Evolutionary conservation across 129 eudicot genomes (phyloP).

Genomic region (Helichrysum umbraculigerum): DNA sequence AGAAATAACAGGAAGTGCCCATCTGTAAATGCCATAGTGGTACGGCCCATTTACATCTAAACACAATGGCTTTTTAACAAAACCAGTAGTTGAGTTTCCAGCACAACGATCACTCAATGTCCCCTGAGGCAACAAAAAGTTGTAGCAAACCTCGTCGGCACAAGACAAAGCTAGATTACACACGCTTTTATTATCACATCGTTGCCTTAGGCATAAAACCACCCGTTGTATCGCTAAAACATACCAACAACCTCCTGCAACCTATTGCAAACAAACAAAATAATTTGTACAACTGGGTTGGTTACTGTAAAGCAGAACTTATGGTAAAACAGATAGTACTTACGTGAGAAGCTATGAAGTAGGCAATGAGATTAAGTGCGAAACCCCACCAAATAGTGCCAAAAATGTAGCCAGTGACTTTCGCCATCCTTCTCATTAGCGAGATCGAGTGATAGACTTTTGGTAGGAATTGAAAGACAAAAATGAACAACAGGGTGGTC

Average conservation of each 20-base stretch:
- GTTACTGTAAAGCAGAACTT: background rate
- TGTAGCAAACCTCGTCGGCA: constrained; percentile 69
- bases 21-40: constrained; percentile 66
- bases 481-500: constrained; percentile 66
- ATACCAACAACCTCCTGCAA: constrained; percentile 96
- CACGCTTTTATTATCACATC: constrained; percentile 37
- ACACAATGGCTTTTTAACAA: constrained; percentile 52
- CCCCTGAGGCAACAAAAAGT: constrained; percentile 47
- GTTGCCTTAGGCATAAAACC: constrained; percentile 72
- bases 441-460: constrained; percentile 70
- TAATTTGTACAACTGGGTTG: background rate
- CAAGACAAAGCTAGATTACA: constrained; percentile 70
- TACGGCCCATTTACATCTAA: constrained; percentile 69
- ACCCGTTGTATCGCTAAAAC: constrained; percentile 85
- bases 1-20: constrained; percentile 85
- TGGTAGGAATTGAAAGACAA: constrained; percentile 82
- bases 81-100: constrained; percentile 46
- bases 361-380: constrained; percentile 86
- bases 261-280: constrained; percentile 36
- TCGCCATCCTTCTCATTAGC: constrained; percentile 85
- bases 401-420: constrained; percentile 90
- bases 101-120: constrained; percentile 53
- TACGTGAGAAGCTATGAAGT: constrained; percentile 95
- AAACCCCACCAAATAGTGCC: constrained; percentile 99
- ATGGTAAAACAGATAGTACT: constrained; percentile 7